phyloP scores from a whole-genome alignment of 2,329 filamentous ascomycete species.

The Talaromyces sp. region DNA sequence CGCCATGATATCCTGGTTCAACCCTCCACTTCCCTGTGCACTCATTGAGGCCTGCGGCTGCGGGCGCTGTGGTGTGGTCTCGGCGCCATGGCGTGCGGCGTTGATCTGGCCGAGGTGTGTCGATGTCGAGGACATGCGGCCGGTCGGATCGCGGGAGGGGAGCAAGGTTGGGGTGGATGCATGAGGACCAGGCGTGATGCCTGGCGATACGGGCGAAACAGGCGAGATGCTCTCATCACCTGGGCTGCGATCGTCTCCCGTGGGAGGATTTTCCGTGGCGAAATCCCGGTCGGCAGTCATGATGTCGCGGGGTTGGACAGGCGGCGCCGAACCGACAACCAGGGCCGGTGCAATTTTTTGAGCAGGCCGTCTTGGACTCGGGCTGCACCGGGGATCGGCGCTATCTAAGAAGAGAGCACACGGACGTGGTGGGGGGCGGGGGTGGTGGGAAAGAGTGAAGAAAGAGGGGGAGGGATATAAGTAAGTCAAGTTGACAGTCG shows the following conservation, averaged over 20 bases:
- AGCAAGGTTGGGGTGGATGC: constrained; percentile 32
- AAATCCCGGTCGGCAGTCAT: constrained; percentile 20
- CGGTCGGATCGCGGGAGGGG: constrained; percentile 25
- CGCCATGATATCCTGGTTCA: constrained; percentile 67
- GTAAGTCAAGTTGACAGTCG: not conserved
- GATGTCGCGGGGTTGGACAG: constrained; percentile 6
- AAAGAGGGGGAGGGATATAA: not conserved
- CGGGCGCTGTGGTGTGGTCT: constrained; percentile 28
- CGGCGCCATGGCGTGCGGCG: constrained; percentile 58
- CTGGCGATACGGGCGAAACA: not conserved
- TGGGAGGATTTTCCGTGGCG: constrained; percentile 6
- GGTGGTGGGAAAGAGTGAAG: not conserved
- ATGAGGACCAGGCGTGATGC: constrained; percentile 4
- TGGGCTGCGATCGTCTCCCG: constrained; percentile 35
- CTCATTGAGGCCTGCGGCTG: constrained; percentile 38
- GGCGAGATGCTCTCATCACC: constrained; percentile 53
- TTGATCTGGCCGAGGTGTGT: constrained; percentile 78
- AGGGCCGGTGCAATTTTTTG: constrained; percentile 23
- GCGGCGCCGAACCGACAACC: constrained; percentile 23
- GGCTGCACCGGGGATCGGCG: constrained; percentile 16
- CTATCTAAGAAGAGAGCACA: not conserved
- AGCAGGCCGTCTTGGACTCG: constrained; percentile 18
- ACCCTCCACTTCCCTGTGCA: constrained; percentile 49
- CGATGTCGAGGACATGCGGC: constrained; percentile 75
- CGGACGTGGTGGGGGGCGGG: not conserved